Evolutionary conservation across 208 protist species (phyloP).

Genomic region (Borovskyia barvae): DNA sequence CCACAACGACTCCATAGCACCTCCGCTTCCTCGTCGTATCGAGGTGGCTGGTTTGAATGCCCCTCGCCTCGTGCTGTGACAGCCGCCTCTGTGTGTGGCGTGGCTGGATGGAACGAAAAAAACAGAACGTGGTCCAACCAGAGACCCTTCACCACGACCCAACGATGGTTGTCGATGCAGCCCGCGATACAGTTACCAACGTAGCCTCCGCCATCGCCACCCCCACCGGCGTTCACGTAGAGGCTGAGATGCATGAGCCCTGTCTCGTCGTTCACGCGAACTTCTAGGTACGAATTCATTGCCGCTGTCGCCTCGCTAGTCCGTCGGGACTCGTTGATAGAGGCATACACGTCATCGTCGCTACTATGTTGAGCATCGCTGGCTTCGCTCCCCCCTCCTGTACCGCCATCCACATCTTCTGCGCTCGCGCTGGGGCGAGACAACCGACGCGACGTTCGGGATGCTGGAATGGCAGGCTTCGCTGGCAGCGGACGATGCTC

Average conservation of each 20-base stretch:
- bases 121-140: slow-evolving; percentile 32
- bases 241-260: slow-evolving; percentile 34
- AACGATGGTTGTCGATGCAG: slow-evolving; percentile 50
- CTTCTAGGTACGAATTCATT: slow-evolving; percentile 30
- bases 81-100: neutral
- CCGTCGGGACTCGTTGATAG: slow-evolving; percentile 1
- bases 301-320: slow-evolving; percentile 12
- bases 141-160: slow-evolving; percentile 36
- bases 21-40: neutral
- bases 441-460: too few species aligned
- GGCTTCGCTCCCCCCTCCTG: neutral
- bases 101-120: slow-evolving; percentile 22
- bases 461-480: too few species aligned
- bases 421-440: neutral
- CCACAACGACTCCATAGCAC: slow-evolving; percentile 4
- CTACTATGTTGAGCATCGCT: neutral
- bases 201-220: slow-evolving; percentile 29
- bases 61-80: neutral
- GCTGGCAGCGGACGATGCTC: too few species aligned
- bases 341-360: slow-evolving; percentile 1
- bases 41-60: neutral
- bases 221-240: slow-evolving; percentile 30
- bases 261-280: slow-evolving; percentile 26
- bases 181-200: slow-evolving; percentile 25
- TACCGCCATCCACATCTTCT: neutral